These are phyloP conservation scores for Melaleuca alternifolia DNA, from an alignment of 345 rosid species.

Conservation along the genomic window DNA sequence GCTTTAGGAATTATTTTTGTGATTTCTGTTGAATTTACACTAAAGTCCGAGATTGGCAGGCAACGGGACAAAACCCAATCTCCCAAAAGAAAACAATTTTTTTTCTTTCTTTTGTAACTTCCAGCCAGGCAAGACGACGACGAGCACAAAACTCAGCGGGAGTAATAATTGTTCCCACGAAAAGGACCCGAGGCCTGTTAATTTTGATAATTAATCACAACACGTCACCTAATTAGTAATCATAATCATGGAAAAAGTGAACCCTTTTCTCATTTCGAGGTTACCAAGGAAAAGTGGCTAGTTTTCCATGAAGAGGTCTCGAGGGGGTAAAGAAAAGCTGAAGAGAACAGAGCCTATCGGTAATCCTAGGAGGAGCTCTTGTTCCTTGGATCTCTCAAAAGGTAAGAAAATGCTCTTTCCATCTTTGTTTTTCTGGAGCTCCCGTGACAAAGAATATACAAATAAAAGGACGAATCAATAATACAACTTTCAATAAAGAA, in stretches of 20 bases:
- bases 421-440: background rate
- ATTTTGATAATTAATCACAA: background rate
- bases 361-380: background rate
- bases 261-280: background rate
- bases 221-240: background rate
- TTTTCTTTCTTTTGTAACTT: background rate
- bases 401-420: background rate
- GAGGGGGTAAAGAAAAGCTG: background rate
- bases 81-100: background rate
- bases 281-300: no score
- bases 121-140: background rate
- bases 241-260: background rate
- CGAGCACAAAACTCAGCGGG: background rate
- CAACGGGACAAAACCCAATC: background rate
- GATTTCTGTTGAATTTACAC: background rate
- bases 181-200: background rate
- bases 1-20: background rate
- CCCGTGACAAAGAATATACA: background rate
- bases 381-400: background rate
- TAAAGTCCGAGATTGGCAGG: background rate
- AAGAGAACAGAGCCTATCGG: background rate
- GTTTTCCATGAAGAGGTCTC: background rate
- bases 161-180: background rate
- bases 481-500: background rate
- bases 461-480: accelerated